Base-by-base conservation (phyloP, 2,329 filamentous ascomycete species). In the Diaporthe sp. region DNA sequence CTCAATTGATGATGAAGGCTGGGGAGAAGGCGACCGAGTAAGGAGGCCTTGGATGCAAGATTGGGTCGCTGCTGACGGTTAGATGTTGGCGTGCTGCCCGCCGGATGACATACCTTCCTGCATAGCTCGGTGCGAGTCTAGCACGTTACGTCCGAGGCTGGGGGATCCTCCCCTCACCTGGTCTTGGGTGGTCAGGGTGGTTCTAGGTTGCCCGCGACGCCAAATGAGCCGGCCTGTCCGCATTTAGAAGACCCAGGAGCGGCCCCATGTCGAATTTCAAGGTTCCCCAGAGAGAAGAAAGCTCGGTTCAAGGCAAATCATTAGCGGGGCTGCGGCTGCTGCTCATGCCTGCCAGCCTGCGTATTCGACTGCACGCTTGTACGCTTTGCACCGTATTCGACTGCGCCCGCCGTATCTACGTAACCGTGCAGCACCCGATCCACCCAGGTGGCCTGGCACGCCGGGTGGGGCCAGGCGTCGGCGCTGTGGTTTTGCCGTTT, bases 201-300 rank as follows among this genome's bases (percentile, higher is more conserved):
- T 61, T 39, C 37, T 30, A 61, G 55, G 58, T 12, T 32, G 44
- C 63, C 22, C 32, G 63, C 63, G 32, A 68, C 47, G 63, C 63
- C 63, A 68, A 68, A 68, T 68, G 63, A 68, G 47, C 30, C 63
- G 63, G 47, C 63, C 63, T 66, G 63, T 68, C 63, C 47, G 63
- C 63, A 68, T 68, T 68, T 68, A 68, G 63, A 47, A 65, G 27
- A 25, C 58, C 58, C 58, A 63, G 58, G 37, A 50, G 22, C 61
- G 44, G 63, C 47, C 63, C 63, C 63, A 68, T 51, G 63, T 68
- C 63, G 47, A 68, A 68, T 68, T 53, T 53, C 63, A 68, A 68
- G 63, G 63, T 68, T 68, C 63, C 63, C 63, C 63, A 68, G 63
- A 68, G 61, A n/a, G 25, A 47, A 47, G 30, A 17, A 32, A 68